Evolutionary conservation across 2,329 filamentous ascomycete species (phyloP).

Genomic region (Colletotrichum sp.): DNA sequence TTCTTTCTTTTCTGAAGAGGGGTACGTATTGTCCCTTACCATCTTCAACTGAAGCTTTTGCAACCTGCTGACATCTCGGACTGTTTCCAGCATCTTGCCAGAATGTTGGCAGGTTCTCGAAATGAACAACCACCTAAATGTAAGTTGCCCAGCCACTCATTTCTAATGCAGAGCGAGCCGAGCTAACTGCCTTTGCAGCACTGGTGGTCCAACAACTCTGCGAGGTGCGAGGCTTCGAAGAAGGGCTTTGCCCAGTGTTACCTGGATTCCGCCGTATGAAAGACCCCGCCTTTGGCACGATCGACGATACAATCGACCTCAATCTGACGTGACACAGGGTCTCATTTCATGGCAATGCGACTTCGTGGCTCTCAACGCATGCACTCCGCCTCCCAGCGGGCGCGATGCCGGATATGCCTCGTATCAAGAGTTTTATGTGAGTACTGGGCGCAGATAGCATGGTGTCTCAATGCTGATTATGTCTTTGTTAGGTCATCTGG

Average conservation of each 20-base stretch:
- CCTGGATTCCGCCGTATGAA: background rate
- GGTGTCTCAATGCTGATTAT: background rate
- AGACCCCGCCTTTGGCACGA: background rate
- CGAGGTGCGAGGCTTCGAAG: background rate
- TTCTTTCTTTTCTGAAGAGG: background rate
- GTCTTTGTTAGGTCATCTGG: background rate
- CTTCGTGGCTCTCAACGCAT: background rate
- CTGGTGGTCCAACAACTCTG: slow-evolving; percentile 2
- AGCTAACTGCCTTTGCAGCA: background rate
- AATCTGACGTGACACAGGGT: background rate
- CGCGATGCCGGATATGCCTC: background rate
- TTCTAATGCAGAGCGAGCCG: background rate
- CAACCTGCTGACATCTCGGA: background rate
- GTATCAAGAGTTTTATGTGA: background rate
- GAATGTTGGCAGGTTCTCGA: background rate
- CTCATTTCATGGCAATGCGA: slow-evolving; percentile 5
- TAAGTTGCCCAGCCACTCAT: background rate
- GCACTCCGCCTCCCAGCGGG: slow-evolving; percentile 3
- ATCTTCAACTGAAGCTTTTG: background rate
- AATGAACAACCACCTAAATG: background rate
- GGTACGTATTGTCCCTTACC: background rate
- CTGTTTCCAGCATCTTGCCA: background rate
- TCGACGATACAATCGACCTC: background rate
- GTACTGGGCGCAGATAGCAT: rapidly evolving
- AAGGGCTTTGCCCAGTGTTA: slow-evolving; percentile 4